Percentiles rank a stretch among this genome's conserved stretches.
These are phyloP conservation scores for Schizochytrium sp. DNA, from an alignment of 108 stramenopile genomes.

Conservation along the genomic window DNA sequence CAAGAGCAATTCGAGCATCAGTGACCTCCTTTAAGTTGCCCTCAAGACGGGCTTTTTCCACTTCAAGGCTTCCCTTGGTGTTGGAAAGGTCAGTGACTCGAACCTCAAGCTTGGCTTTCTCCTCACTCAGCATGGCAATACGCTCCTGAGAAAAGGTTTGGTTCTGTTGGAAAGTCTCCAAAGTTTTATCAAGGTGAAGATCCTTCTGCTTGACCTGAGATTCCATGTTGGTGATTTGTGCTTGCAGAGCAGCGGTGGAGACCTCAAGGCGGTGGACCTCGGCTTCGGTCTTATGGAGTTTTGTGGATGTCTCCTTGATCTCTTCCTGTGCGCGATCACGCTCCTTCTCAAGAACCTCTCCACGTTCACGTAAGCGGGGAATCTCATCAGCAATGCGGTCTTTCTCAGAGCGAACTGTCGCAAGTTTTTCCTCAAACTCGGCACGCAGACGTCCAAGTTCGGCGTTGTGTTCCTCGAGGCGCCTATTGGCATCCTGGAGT, in stretches of 20 bases:
- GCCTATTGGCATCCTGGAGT: neutral
- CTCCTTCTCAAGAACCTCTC: neutral
- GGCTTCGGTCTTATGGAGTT: neutral
- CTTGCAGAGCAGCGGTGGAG: neutral
- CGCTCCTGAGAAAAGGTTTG: slow-evolving; percentile 55
- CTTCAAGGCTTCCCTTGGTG: slow-evolving; percentile 40
- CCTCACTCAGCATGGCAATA: slow-evolving; percentile 21
- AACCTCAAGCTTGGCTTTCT: slow-evolving; percentile 39
- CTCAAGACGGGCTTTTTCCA: slow-evolving; percentile 16
- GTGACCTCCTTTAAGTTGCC: slow-evolving; percentile 23
- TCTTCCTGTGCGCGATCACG: slow-evolving; percentile 23
- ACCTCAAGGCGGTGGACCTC: neutral
- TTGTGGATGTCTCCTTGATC: neutral
- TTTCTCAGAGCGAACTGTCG: slow-evolving; percentile 1
- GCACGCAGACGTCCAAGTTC: neutral
- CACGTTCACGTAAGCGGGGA: slow-evolving; percentile 25
- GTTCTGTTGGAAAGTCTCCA: slow-evolving; percentile 52
- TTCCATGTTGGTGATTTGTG: slow-evolving; percentile 42
- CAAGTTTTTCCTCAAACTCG: neutral
- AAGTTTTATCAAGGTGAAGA: slow-evolving; percentile 43
- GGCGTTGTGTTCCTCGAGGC: neutral
- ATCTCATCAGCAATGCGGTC: neutral
- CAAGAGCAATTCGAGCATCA: neutral
- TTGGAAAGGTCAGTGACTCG: slow-evolving; percentile 15
- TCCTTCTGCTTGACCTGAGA: slow-evolving; percentile 33